Percentiles rank a stretch among this genome's conserved stretches.
Conservation (phyloP, 441 rosid species). For the Populus hybrid region DNA sequence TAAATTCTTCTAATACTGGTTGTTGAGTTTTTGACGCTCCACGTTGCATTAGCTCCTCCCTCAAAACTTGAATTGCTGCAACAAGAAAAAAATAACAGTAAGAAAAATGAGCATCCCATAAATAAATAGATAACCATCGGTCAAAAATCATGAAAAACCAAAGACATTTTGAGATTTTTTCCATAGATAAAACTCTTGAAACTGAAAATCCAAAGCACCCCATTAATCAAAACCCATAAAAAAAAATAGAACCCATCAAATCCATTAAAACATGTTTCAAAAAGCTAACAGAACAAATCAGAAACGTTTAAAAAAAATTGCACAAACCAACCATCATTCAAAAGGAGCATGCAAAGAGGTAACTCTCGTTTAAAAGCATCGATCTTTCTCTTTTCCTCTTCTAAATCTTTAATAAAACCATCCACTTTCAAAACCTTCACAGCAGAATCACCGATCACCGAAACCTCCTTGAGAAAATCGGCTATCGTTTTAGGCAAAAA, state of each 20-base stretch:
- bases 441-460: conserved; percentile 41
- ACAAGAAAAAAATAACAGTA: conserved; percentile 9
- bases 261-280: neutral
- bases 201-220: neutral
- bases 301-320: neutral
- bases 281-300: neutral
- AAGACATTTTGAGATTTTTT: neutral
- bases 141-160: neutral
- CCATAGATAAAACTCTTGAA: neutral
- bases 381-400: conserved; percentile 85
- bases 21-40: conserved; percentile 39
- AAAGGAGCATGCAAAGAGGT: conserved; percentile 76
- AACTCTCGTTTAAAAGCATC: conserved; percentile 79
- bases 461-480: conserved; percentile 46
- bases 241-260: neutral
- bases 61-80: conserved; percentile 67
- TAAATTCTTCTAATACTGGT: conserved; percentile 82
- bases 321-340: conserved; percentile 67
- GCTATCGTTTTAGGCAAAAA: conserved; percentile 56
- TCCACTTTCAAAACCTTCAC: conserved; percentile 45
- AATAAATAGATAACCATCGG: neutral
- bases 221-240: neutral
- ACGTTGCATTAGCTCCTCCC: conserved; percentile 51
- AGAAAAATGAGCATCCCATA: neutral
- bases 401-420: conserved; percentile 52